A percentile compares a stretch with the other conserved stretches of the same genome.
Conservation (phyloP, 441 rosid species). For the Adansonia grandidieri region DNA sequence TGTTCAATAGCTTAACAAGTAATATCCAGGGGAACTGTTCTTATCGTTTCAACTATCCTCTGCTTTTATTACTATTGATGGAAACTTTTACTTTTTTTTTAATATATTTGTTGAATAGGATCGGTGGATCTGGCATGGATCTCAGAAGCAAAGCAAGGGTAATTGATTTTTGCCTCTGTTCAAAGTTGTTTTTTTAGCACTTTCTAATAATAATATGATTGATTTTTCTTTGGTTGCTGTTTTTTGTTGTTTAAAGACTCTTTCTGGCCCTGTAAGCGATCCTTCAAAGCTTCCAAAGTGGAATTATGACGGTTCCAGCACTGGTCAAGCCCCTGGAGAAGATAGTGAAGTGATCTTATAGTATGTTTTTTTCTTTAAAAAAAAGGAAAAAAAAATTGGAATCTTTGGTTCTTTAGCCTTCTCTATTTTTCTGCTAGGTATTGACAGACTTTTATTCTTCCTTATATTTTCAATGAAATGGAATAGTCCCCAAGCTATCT, state of each 20-base stretch:
- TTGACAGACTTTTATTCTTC: neutral
- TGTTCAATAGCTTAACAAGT: neutral
- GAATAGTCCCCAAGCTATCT: slow-evolving; percentile 78
- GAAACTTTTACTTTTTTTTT: neutral
- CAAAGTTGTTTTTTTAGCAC: neutral
- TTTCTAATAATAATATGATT: neutral
- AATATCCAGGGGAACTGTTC: neutral
- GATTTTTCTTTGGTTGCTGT: too few species aligned
- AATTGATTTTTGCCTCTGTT: neutral
- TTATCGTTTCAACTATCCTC: neutral
- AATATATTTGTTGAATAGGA: slow-evolving; percentile 38
- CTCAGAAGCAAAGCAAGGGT: slow-evolving; percentile 90
- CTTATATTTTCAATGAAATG: slow-evolving; percentile 3
- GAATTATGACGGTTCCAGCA: slow-evolving; percentile 84
- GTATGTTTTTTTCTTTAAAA: slow-evolving; percentile 41
- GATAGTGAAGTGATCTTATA: slow-evolving; percentile 82
- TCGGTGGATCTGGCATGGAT: slow-evolving; percentile 87
- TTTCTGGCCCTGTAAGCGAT: slow-evolving; percentile 59
- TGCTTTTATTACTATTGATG: neutral
- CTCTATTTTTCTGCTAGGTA: neutral
- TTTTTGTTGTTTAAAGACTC: slow-evolving; percentile 46
- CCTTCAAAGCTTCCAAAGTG: slow-evolving; percentile 77
- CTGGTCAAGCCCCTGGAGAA: slow-evolving; percentile 79
- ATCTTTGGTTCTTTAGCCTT: neutral
- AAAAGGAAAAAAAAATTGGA: neutral